Evolutionary conservation across 257 asterid species (phyloP).

Genomic region (Ophiorrhiza pumila): DNA sequence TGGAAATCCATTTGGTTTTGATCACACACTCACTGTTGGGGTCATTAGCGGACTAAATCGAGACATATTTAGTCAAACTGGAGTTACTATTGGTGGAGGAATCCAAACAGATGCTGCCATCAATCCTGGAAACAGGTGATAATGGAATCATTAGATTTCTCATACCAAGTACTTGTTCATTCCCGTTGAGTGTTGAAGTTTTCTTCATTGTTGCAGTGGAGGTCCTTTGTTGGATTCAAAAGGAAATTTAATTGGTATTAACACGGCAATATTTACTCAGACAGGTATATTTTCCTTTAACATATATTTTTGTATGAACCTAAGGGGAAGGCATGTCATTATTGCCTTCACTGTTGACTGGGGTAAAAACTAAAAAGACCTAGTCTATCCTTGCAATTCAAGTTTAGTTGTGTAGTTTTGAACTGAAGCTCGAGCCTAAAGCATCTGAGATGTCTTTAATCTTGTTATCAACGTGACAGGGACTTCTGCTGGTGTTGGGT

Average conservation of each 20-base stretch:
- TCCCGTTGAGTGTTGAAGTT: slow-evolving; percentile 4
- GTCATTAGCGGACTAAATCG: slow-evolving; percentile 92
- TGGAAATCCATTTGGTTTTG: slow-evolving; percentile 98
- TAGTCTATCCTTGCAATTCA: neutral
- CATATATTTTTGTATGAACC: slow-evolving; percentile 12
- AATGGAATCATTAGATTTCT: neutral
- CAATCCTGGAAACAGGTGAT: slow-evolving; percentile 96
- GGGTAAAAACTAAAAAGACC: neutral
- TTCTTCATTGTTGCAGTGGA: slow-evolving; percentile 52
- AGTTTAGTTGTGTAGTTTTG: neutral
- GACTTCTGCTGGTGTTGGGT: slow-evolving; percentile 96
- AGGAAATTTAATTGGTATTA: slow-evolving; percentile 86
- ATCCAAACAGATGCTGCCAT: slow-evolving; percentile 98
- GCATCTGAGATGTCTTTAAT: neutral
- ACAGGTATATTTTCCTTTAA: slow-evolving; percentile 45
- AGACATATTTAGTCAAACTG: slow-evolving; percentile 90
- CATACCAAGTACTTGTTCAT: neutral
- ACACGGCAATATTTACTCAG: slow-evolving; percentile 95
- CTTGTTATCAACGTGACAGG: slow-evolving; percentile 42
- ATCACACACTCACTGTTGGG: slow-evolving; percentile 96
- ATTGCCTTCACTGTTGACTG: neutral
- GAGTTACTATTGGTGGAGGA: slow-evolving; percentile 96
- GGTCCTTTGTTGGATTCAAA: slow-evolving; percentile 93
- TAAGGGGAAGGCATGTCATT: neutral
- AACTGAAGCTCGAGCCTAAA: neutral